These are phyloP conservation scores for Scytalidium lignicola DNA, from an alignment of 2,329 filamentous ascomycete genomes.

Conservation along the genomic window DNA sequence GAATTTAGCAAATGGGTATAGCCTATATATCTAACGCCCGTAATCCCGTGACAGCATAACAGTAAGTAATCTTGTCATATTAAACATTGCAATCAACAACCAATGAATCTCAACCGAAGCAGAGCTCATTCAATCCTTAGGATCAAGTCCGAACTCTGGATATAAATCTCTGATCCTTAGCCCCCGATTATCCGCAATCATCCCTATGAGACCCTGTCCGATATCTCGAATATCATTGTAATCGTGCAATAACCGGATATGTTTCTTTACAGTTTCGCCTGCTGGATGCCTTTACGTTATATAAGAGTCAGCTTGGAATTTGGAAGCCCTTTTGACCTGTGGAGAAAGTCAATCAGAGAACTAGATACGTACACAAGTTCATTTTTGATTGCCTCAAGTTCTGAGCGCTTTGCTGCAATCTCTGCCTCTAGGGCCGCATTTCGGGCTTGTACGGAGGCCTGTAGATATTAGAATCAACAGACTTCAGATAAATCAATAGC, in stretches of 20 bases:
- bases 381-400: slow-evolving; percentile 30
- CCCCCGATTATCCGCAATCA: slow-evolving; percentile 61
- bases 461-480: neutral
- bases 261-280: slow-evolving; percentile 50
- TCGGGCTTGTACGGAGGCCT: slow-evolving; percentile 35
- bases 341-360: neutral
- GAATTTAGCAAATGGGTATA: too few species aligned
- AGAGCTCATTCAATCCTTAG: slow-evolving; percentile 19
- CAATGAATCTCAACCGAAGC: too few species aligned
- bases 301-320: neutral
- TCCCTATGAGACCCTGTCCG: slow-evolving; percentile 58
- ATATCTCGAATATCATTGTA: slow-evolving; percentile 71
- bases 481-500: too few species aligned
- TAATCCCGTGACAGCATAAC: too few species aligned
- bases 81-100: too few species aligned
- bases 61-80: too few species aligned
- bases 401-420: slow-evolving; percentile 21
- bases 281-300: slow-evolving; percentile 15
- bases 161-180: slow-evolving; percentile 33
- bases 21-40: too few species aligned
- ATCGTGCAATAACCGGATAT: slow-evolving; percentile 60
- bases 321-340: neutral
- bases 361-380: slow-evolving; percentile 25
- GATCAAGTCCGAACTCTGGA: slow-evolving; percentile 28
- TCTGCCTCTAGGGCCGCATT: slow-evolving; percentile 37